These are phyloP conservation scores for Morella rubra DNA, from an alignment of 306 rosid species.

Conservation along the genomic window DNA sequence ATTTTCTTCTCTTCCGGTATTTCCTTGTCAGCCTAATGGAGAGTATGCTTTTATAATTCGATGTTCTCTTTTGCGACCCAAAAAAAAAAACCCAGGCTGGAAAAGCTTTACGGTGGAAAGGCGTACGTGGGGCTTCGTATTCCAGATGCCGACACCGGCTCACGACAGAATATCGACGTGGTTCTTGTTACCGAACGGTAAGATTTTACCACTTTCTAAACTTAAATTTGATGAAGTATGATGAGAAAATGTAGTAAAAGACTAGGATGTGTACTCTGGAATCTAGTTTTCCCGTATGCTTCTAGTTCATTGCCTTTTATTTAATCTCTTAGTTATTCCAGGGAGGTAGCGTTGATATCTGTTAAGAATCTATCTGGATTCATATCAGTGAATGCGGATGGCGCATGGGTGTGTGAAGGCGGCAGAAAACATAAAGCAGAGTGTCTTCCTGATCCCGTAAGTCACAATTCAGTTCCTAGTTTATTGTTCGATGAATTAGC, in stretches of 20 bases:
- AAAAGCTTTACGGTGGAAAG: slow-evolving; percentile 70
- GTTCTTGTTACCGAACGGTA: slow-evolving; percentile 71
- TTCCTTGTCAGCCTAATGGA: neutral
- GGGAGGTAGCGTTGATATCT: slow-evolving; percentile 62
- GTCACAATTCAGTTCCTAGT: slow-evolving; percentile 12
- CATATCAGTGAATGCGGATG: slow-evolving; percentile 55
- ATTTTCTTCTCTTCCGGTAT: neutral
- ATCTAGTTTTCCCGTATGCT: slow-evolving; percentile 2
- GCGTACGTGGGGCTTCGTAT: slow-evolving; percentile 79
- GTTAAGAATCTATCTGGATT: slow-evolving; percentile 79
- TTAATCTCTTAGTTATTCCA: slow-evolving; percentile 23
- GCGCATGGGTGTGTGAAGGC: slow-evolving; percentile 64
- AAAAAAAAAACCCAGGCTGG: slow-evolving; percentile 39
- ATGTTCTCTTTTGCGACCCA: neutral
- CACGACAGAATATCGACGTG: slow-evolving; percentile 68
- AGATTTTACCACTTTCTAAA: neutral
- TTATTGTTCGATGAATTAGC: neutral
- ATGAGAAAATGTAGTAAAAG: slow-evolving; percentile 8
- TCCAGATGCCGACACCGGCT: slow-evolving; percentile 83
- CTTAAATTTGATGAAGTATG: neutral
- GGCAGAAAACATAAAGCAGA: slow-evolving; percentile 48
- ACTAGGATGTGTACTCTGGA: neutral
- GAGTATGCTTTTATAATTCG: neutral
- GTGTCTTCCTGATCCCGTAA: slow-evolving; percentile 72
- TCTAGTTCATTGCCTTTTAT: slow-evolving; percentile 13